A percentile compares a stretch with the other conserved stretches of the same genome.
Conservation (phyloP, 2,329 filamentous ascomycete species). For the Elsinoe arachidis region DNA sequence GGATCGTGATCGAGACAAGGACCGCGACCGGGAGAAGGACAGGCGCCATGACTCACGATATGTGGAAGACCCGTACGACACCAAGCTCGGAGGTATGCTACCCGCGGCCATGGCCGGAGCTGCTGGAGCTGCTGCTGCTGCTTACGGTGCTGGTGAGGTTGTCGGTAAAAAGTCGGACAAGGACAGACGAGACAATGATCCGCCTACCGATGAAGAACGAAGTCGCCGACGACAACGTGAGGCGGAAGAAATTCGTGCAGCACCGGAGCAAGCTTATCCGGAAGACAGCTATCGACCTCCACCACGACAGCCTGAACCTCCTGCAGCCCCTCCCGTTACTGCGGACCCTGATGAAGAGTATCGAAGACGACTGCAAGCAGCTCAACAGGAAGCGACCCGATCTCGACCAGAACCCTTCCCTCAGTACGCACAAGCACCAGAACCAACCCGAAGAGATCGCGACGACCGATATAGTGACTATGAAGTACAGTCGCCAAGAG, state of each 20-base stretch:
- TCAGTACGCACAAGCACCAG: neutral
- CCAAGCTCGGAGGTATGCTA: constrained; percentile 16
- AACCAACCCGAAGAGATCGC: constrained; percentile 12
- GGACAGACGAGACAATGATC: constrained; percentile 19
- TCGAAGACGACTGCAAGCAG: constrained; percentile 39
- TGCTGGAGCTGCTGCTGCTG: constrained; percentile 17
- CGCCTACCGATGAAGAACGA: constrained; percentile 17
- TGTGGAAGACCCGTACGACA: constrained; percentile 17
- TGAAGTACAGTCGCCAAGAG: constrained; percentile 23
- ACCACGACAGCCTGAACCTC: constrained; percentile 15
- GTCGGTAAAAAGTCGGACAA: constrained; percentile 16
- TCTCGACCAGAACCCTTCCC: constrained; percentile 2
- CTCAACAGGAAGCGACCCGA: constrained; percentile 13
- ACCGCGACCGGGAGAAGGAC: constrained; percentile 25
- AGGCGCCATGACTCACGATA: constrained; percentile 23
- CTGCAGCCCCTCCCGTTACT: constrained; percentile 22
- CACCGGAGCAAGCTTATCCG: neutral
- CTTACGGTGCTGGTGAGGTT: constrained; percentile 14
- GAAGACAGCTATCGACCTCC: neutral
- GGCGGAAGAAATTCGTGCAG: constrained; percentile 4
- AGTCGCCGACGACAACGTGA: constrained; percentile 15
- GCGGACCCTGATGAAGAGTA: constrained; percentile 45
- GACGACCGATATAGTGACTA: constrained; percentile 21
- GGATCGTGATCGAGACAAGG: constrained; percentile 20
- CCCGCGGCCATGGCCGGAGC: constrained; percentile 17